Base-by-base conservation (phyloP, 1,139 yeast genomes). In the Saccharomycopsis phalli region DNA sequence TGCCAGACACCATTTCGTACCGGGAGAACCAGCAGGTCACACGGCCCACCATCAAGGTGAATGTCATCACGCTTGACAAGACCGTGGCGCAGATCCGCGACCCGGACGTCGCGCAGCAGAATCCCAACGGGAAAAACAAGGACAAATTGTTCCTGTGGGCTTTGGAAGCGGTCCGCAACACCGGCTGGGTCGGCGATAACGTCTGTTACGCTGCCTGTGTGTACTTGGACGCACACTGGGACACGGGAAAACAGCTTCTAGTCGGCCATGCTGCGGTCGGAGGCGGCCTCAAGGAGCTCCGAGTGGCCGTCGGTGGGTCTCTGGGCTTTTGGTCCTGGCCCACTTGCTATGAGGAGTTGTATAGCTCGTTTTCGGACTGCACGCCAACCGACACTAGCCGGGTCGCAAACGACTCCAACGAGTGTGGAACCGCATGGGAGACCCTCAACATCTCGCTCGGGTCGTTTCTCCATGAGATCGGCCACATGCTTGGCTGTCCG, bases 261-360 rank as follows among this genome's bases (percentile, higher is more conserved):
- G 60, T 77, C 37, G 86, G 88, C 2, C 97, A 91, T 62, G 97
- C 97, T 2, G 97, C 97, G 0, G 63, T 91, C 17, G 97, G 97
- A 31, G 97, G 97, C 27, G 94, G 94, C 5, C 68, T 70, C 20
- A 78, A 69, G 32, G 68, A 75, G 34, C 66, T 83, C 27, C 76
- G 75, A 48, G 61, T 91, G 45, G 97, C 95, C 1, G 86, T 91
- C 14, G 88, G 88, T 60, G 98, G 98, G 2, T 81, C 94, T 2
- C 98, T 91, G 56, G 93, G 95, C 0, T 53, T 87, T 22, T 91
- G 83, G 57, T 73, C 94, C 0, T 91, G 95, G 93, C 97, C 98
- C 5, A 62, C 72, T 21, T 72, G 72, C 44, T 66, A 87, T 49
- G 93, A 87, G 41, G 78, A 76, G 38, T 58, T 88, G 3, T 72